Percentiles rank a stretch among this genome's conserved stretches.
These are phyloP conservation scores for Scheffersomyces titani DNA, from an alignment of 1,139 yeast species.

Conservation along the genomic window DNA sequence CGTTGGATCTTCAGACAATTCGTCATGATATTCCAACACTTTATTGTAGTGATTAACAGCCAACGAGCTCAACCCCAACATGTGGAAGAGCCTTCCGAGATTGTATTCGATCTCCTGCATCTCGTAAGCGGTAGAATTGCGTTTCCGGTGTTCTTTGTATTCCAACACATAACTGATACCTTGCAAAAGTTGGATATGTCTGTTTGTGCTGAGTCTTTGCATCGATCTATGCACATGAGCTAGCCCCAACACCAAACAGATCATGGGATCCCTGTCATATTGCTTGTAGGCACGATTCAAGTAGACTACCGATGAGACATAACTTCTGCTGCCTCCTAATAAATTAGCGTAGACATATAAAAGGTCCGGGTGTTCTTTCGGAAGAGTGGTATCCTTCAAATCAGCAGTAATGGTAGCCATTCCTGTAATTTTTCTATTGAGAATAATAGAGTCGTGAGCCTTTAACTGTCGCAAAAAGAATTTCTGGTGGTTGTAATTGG, in stretches of 20 bases:
- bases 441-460: slow-evolving; percentile 73
- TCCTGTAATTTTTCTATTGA: slow-evolving; percentile 59
- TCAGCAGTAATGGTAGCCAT: slow-evolving; percentile 68
- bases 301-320: slow-evolving; percentile 74
- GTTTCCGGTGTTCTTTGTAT: slow-evolving; percentile 52
- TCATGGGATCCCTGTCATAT: slow-evolving; percentile 73
- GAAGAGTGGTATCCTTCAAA: slow-evolving; percentile 39
- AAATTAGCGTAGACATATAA: slow-evolving; percentile 78
- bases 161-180: slow-evolving; percentile 79
- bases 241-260: slow-evolving; percentile 72
- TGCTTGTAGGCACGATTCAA: slow-evolving; percentile 62
- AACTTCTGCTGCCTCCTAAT: slow-evolving; percentile 80
- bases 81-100: slow-evolving; percentile 81
- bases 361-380: slow-evolving; percentile 66
- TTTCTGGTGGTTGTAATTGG: slow-evolving; percentile 84
- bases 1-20: slow-evolving; percentile 23
- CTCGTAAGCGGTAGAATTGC: slow-evolving; percentile 49
- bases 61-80: slow-evolving; percentile 69
- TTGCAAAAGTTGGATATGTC: slow-evolving; percentile 85
- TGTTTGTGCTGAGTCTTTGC: slow-evolving; percentile 83
- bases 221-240: slow-evolving; percentile 89
- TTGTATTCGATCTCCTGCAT: slow-evolving; percentile 82
- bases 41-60: slow-evolving; percentile 74
- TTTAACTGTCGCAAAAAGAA: slow-evolving; percentile 86
- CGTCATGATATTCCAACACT: slow-evolving; percentile 48